Evolutionary conservation across 2,329 filamentous ascomycete genomes (phyloP), one percentile per base, ranked within the genome.

Genomic region (Daldinia eschscholtzii): DNA sequence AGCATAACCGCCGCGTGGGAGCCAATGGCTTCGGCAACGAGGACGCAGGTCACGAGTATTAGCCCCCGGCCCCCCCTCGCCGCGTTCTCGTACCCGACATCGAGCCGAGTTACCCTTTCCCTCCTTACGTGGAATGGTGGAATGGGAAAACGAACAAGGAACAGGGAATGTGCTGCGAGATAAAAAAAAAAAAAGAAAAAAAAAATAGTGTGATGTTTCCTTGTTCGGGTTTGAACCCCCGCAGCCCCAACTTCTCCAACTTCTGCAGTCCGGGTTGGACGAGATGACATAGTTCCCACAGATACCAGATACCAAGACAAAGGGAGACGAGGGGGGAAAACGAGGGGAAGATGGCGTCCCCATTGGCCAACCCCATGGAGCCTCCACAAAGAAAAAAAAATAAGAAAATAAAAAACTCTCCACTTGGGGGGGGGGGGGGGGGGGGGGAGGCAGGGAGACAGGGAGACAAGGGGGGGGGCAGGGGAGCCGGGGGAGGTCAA

Each of bases 71-170:
- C 20, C 20, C 20, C 52, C 53, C 53, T 72, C 67, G 67, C 57
- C 56, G 42, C 57, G 63, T 64, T 64, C 58, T 72, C 67, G 67
- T 64, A 37, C 53, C 70, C 67, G 70, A 70, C 53, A 70, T 64
- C 70, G 57, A 62, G 33, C 67, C 70, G 67, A 65, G 57, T 57
- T 50, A 41, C 48, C 9, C 30, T 33, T 9, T 6, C 30, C 9
- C 37, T 48, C 48, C 23, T 39, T 41, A 33, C 30, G 9, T 33
- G 9, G 30, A 6, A 20, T n/a, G 44, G 26, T 46, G 18, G 12
- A 39, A 9, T 3, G 10, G 56, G 7, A 26, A 6, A 12, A 26
- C 6, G 44, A 48, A 60, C 52, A 64, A 53, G 52, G 58, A 56
- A 48, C n/a, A 28, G 50, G 46, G 61, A 33, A 53, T 23, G 18